Evolutionary conservation across 108 stramenopile species (phyloP).

Genomic region (Ochromonas danica): DNA sequence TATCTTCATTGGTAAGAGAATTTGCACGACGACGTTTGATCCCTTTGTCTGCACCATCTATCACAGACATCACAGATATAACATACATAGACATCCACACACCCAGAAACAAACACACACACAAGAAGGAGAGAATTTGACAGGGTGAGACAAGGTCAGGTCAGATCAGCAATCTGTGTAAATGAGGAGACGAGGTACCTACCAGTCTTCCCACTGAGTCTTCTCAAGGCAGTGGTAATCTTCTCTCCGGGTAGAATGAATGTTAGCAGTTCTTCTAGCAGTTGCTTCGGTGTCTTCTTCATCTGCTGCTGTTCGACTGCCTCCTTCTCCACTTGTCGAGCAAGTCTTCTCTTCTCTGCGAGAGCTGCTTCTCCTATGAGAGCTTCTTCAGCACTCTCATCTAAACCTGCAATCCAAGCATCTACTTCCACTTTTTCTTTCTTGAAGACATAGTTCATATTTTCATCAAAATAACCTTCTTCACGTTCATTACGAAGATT

Average conservation of each 20-base stretch:
- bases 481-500: slow-evolving; percentile 51
- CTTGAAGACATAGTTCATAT: slow-evolving; percentile 58
- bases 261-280: slow-evolving; percentile 33
- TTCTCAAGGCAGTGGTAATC: slow-evolving; percentile 38
- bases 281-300: not conserved
- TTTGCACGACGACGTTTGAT: no score
- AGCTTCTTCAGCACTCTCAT: slow-evolving; percentile 49
- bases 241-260: slow-evolving; percentile 47
- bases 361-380: slow-evolving; percentile 45
- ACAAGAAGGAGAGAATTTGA: no score
- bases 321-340: not conserved
- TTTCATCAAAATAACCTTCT: slow-evolving; percentile 53
- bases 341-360: not conserved
- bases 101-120: no score
- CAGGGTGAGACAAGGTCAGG: no score
- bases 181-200: no score
- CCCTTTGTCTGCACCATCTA: no score
- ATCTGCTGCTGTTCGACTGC: not conserved
- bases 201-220: not conserved
- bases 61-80: no score
- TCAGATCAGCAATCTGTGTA: no score
- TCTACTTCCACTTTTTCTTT: slow-evolving; percentile 41
- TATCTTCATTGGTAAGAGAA: no score
- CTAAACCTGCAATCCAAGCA: slow-evolving; percentile 50
- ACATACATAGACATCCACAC: no score